These are phyloP conservation scores for Colletotrichum ledebouriae DNA, from an alignment of 2,329 filamentous ascomycete species.

Conservation along the genomic window DNA sequence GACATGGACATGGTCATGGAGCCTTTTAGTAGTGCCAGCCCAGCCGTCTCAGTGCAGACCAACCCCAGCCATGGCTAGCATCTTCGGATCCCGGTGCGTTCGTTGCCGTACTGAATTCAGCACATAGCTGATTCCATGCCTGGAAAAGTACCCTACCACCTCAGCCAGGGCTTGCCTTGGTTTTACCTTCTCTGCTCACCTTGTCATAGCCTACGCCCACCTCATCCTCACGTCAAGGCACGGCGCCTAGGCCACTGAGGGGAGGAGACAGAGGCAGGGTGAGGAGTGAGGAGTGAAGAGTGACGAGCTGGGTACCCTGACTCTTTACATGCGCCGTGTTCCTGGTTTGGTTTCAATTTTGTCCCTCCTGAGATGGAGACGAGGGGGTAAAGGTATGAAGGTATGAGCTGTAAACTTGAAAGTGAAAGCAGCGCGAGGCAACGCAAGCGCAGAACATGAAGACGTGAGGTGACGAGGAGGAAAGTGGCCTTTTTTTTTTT, in stretches of 20 bases:
- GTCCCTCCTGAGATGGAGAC: constrained; percentile 23
- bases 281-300: no score
- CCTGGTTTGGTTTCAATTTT: constrained; percentile 19
- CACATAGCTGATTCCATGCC: background rate
- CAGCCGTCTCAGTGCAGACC: constrained; percentile 19
- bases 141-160: background rate
- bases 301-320: constrained; percentile 3
- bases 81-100: constrained; percentile 6
- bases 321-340: constrained; percentile 23
- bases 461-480: background rate
- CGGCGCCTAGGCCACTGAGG: background rate
- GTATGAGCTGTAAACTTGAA: no score
- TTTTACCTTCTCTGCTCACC: constrained; percentile 1
- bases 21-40: constrained; percentile 22
- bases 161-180: background rate
- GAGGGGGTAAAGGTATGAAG: background rate
- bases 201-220: background rate
- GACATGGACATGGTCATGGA: constrained; percentile 9
- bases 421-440: background rate
- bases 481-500: constrained; percentile 2
- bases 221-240: background rate
- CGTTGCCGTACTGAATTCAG: constrained; percentile 8
- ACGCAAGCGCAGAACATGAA: background rate
- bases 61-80: constrained; percentile 1
- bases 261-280: no score